Evolutionary conservation across 2,329 filamentous ascomycete species (phyloP), one percentile per base, ranked within the genome.

Genomic region (Lasiodiplodia sp.): DNA sequence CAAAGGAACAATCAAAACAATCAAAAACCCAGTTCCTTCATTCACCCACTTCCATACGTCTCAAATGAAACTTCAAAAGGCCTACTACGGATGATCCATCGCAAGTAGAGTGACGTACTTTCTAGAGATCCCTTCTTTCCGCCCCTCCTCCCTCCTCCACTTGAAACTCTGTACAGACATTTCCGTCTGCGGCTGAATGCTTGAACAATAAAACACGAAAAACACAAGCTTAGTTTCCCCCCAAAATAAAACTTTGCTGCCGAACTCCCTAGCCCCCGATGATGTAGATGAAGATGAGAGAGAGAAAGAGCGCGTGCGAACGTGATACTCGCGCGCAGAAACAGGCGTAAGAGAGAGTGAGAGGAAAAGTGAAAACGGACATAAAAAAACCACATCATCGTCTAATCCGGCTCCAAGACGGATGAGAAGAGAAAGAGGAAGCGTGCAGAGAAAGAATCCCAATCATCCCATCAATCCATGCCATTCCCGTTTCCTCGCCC

Each of bases 381-480:
- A 37, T 28, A 62, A 49, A 49, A 49, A 49, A 28, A 16, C 21
- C 57, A 31, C 37, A 34, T 62, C 58, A 49, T 62, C 58, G 58
- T 62, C 40, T 62, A 51, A 31, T 14, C 58, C 58, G 40, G 40
- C 18, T 40, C 40, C 58, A 51, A 16, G 25, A 37, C 40, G 40
- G 58, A 62, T 49, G 58, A 56, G 63, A 52, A 38, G 51, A 23
- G 51, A 28, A 25, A 34, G 44, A 55, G 34, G n/a, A 66, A 21
- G 16, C 28, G 38, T n/a, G 49, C 31, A 55, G 18, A 23, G 21
- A 55, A 66, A 55, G 21, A 66, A 23, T 37, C 37, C 63, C 28
- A 16, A 56, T 37, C 23, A 34, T 34, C 71, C 66, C 68, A 70
- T 71, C 71, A 71, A 69, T 66, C 68, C 69, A 67, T 62, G 66